Base-by-base conservation (phyloP, 176 grass and related monocot genomes). In the Alopecurus myosuroides region DNA sequence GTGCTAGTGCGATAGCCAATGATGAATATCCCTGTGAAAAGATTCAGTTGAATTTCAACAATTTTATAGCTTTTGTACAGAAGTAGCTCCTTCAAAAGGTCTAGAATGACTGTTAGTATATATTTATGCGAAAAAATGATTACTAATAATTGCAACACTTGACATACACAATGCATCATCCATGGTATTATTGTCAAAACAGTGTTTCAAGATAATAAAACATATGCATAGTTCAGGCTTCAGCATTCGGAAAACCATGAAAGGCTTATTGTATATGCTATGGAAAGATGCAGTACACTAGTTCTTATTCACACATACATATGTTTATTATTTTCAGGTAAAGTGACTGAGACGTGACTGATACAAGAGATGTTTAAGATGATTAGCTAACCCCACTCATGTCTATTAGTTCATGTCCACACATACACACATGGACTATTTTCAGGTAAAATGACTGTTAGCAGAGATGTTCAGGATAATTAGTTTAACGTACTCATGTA, bases 21-120 rank as follows among this genome's bases (percentile, higher is more conserved):
- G 96, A 98, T 10, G 96, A 98, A 89, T 98, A 98, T 36, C 96
- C 96, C 96, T 98, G 56, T 39, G 45, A 50, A 65, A 85, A 83
- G 25, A 73, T 49, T 35, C 14, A 73, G 4, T 22, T 8, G 1
- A 72, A 78, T 70, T 82, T 20, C 34, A 72, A 22, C 7, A 20
- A 49, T 49, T 35, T 31, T 15, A 2, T 50, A 62, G 31, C 15
- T 22, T 61, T 44, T 51, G 6, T 50, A 70, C 2, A 50, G 1
- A 4, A 7, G 3, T 60, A 81, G 40, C 35, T 70, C 8, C 6
- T 66, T 40, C 4, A 31, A 15, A 89, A 68, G 17, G n/a, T 74
- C 0, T 64, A 60, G 57, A 61, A 61, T 30, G 12, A 15, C 4
- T 60, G 2, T 29, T 60, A 12, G 28, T 1, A 5, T 45, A 14